Conservation (phyloP, 1,139 yeast species). For the Taiozyma sp. region DNA sequence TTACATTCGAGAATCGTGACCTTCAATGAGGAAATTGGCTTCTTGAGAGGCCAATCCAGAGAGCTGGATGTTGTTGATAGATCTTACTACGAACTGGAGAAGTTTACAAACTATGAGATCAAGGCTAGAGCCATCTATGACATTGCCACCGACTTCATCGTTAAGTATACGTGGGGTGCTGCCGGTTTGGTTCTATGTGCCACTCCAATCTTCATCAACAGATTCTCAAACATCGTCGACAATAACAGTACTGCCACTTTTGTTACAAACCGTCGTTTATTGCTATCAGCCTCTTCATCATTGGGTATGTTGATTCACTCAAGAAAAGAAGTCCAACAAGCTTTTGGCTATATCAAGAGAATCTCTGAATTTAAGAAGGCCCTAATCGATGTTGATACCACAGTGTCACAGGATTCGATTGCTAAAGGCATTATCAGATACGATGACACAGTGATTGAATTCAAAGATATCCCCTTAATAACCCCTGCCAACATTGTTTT, state of each 20-base stretch:
- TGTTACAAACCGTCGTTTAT: constrained; percentile 83
- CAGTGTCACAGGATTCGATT: constrained; percentile 14
- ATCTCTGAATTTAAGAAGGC: constrained; percentile 67
- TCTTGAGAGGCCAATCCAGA: constrained; percentile 74
- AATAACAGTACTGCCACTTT: constrained; percentile 63
- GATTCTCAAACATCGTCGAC: constrained; percentile 43
- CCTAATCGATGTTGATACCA: constrained; percentile 47
- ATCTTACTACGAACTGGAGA: constrained; percentile 76
- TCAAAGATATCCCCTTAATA: constrained; percentile 68
- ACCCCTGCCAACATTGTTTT: constrained; percentile 84
- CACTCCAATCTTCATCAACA: constrained; percentile 78
- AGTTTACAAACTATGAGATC: constrained; percentile 74
- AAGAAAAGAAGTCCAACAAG: constrained; percentile 78
- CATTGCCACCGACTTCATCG: constrained; percentile 77
- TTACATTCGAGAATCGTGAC: constrained; percentile 78
- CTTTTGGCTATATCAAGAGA: constrained; percentile 79
- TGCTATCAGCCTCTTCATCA: constrained; percentile 84
- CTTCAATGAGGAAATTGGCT: constrained; percentile 83
- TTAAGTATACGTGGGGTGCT: constrained; percentile 95
- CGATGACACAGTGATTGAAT: constrained; percentile 62
- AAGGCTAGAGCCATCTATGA: constrained; percentile 73
- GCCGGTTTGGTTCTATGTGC: constrained; percentile 87
- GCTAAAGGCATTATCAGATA: constrained; percentile 30
- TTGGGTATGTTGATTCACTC: constrained; percentile 84
- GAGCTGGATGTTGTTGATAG: constrained; percentile 78